Base-by-base conservation (phyloP, 306 rosid genomes). In the Acacia acuminata region DNA sequence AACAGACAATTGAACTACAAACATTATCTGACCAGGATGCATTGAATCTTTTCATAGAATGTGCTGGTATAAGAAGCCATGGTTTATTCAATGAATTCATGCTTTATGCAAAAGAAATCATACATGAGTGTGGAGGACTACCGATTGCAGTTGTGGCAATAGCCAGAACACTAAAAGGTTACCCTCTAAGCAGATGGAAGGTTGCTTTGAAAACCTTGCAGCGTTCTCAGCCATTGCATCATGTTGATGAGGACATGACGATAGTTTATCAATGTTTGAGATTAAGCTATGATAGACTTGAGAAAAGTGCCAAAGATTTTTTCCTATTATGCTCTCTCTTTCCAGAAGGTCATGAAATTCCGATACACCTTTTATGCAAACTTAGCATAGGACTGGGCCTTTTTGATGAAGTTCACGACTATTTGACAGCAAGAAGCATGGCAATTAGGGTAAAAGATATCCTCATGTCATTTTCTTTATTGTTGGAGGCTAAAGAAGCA, bases 211-310 rank as follows among this genome's bases (percentile, higher is more conserved):
- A 42, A 67, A 3, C 7, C 32, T 42, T 85, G 44, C 44, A 0
- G 40, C 27, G 0, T 16, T 74, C 71, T 1, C 34, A 7, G 42
- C 79, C 70, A 14, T 5, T 78, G 1, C 14, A 20, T 20, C 51
- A 3, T 36, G 48, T 78, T 53, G 58, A 71, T 27, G n/a, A 22
- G 38, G 79, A 77, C 45, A 25, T 78, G 4, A 2, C 0, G 8
- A 10, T 68, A 24, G 63, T 77, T 32, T 82, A 58, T 55, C n/a
- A 8, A 2, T 58, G 81, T 36, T 3, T 85, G 19, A 55, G 6
- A 0, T 44, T 74, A 45, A 82, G 88, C 72, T 85, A 40, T 32
- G 81, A 85, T 19, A 15, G 74, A 2, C 64, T n/a, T 56, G 64
- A n/a, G 12, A 12, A 8, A n/a, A n/a, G 3, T 8, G 27, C 25